A percentile compares a stretch with the other conserved stretches of the same genome.
These are phyloP conservation scores for Aspergillus egyptiacus DNA, from an alignment of 495 filamentous ascomycete genomes.

Conservation along the genomic window DNA sequence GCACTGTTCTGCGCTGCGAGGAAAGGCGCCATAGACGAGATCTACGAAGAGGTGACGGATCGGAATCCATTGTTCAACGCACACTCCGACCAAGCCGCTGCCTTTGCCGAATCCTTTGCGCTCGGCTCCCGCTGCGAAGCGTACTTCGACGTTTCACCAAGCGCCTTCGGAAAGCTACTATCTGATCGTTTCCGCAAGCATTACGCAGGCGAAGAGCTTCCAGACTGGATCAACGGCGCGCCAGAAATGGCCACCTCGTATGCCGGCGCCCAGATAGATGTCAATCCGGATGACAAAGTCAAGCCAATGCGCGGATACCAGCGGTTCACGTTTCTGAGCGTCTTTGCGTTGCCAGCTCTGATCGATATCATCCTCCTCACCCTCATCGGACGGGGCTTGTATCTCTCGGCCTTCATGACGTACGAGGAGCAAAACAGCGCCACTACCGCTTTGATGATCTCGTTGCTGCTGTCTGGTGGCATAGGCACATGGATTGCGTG, in stretches of 20 bases:
- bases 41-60: slow-evolving; percentile 54
- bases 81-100: slow-evolving; percentile 53
- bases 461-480: slow-evolving; percentile 49
- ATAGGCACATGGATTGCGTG: slow-evolving; percentile 55
- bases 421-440: slow-evolving; percentile 45
- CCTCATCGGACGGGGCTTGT: slow-evolving; percentile 51
- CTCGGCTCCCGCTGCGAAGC: slow-evolving; percentile 55
- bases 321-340: slow-evolving; percentile 52
- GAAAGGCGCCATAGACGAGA: slow-evolving; percentile 53
- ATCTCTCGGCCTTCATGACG: slow-evolving; percentile 51
- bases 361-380: slow-evolving; percentile 55
- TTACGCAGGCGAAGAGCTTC: slow-evolving; percentile 46
- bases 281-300: slow-evolving; percentile 43
- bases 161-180: slow-evolving; percentile 50
- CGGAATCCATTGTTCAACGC: slow-evolving; percentile 54
- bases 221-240: slow-evolving; percentile 45
- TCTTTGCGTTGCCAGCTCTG: slow-evolving; percentile 56
- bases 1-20: slow-evolving; percentile 51
- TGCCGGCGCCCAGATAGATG: slow-evolving; percentile 52
- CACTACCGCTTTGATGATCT: slow-evolving; percentile 52
- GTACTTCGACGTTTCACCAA: slow-evolving; percentile 53
- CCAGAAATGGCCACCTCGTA: slow-evolving; percentile 47
- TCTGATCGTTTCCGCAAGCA: slow-evolving; percentile 46
- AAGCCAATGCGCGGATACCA: slow-evolving; percentile 45
- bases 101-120: slow-evolving; percentile 56